Percentiles rank a stretch among this genome's conserved stretches.
Evolutionary conservation across 2,329 filamentous ascomycete species (phyloP).

Genomic region (Venturia asperata): DNA sequence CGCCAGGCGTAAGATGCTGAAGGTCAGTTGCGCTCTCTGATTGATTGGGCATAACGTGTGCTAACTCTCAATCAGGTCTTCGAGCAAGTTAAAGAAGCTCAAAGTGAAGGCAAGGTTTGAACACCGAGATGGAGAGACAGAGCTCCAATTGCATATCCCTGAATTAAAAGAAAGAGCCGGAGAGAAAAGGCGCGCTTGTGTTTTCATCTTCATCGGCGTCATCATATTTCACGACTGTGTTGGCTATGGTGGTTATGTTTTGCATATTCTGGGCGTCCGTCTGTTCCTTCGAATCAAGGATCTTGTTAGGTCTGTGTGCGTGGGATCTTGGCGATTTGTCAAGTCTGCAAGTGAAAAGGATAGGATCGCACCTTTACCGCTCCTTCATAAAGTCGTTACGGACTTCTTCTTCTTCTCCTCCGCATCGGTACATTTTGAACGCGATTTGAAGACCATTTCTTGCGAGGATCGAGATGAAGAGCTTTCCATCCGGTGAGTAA

Average conservation of each 20-base stretch:
- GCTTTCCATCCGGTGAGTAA: no score
- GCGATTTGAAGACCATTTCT: background rate
- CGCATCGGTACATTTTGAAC: background rate
- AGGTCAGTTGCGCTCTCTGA: conserved; percentile 50
- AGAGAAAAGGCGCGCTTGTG: background rate
- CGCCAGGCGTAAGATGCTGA: conserved; percentile 94
- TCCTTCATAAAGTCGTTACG: background rate
- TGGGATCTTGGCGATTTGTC: background rate
- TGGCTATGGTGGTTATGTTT: conserved; percentile 11
- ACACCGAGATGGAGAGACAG: background rate
- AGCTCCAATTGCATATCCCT: background rate
- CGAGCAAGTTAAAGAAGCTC: conserved; percentile 75
- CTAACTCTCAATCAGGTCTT: conserved; percentile 55
- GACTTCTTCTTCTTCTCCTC: background rate
- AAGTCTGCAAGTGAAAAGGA: background rate
- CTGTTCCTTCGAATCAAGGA: background rate
- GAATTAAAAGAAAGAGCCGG: background rate
- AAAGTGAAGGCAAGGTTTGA: conserved; percentile 12
- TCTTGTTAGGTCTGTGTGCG: background rate
- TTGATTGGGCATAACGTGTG: background rate
- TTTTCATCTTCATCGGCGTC: background rate
- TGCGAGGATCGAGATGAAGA: no score
- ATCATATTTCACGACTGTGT: background rate
- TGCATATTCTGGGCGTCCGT: conserved; percentile 4
- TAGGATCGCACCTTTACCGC: background rate